Evolutionary conservation across 2,329 filamentous ascomycete species (phyloP).

Genomic region (Ophiostoma piceae): DNA sequence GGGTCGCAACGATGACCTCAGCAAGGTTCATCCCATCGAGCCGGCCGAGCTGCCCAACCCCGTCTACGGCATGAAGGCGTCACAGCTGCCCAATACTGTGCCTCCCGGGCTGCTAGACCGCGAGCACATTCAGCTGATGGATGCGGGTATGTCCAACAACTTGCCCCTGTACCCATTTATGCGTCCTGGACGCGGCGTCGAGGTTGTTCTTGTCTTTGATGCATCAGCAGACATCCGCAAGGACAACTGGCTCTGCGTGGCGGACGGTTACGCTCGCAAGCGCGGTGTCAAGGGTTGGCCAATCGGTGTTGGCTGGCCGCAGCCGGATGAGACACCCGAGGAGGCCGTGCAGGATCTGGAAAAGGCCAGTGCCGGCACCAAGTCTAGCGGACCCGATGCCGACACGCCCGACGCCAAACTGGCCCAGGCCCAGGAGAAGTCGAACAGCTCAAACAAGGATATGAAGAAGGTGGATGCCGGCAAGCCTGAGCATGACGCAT

Average conservation of each 20-base stretch:
- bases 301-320: slow-evolving; percentile 88
- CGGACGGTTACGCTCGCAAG: slow-evolving; percentile 86
- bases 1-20: slow-evolving; percentile 74
- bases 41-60: slow-evolving; percentile 90
- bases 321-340: slow-evolving; percentile 50
- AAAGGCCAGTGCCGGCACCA: slow-evolving; percentile 53
- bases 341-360: slow-evolving; percentile 62
- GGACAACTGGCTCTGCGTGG: slow-evolving; percentile 93
- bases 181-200: slow-evolving; percentile 79
- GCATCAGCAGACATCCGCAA: slow-evolving; percentile 87
- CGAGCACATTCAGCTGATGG: slow-evolving; percentile 79
- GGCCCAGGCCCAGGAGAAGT: slow-evolving; percentile 51
- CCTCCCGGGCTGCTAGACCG: slow-evolving; percentile 68
- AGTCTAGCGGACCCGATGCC: neutral
- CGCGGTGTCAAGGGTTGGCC: slow-evolving; percentile 93
- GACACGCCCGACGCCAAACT: slow-evolving; percentile 58
- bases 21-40: slow-evolving; percentile 91
- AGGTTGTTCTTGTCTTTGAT: slow-evolving; percentile 89
- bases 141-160: slow-evolving; percentile 98
- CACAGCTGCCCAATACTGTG: slow-evolving; percentile 66
- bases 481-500: slow-evolving; percentile 25
- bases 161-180: slow-evolving; percentile 92
- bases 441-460: slow-evolving; percentile 28
- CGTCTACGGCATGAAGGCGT: slow-evolving; percentile 69
- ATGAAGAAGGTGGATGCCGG: neutral